These are phyloP conservation scores for Penicillium olsonii DNA, from an alignment of 2,329 filamentous ascomycete genomes.

Conservation along the genomic window DNA sequence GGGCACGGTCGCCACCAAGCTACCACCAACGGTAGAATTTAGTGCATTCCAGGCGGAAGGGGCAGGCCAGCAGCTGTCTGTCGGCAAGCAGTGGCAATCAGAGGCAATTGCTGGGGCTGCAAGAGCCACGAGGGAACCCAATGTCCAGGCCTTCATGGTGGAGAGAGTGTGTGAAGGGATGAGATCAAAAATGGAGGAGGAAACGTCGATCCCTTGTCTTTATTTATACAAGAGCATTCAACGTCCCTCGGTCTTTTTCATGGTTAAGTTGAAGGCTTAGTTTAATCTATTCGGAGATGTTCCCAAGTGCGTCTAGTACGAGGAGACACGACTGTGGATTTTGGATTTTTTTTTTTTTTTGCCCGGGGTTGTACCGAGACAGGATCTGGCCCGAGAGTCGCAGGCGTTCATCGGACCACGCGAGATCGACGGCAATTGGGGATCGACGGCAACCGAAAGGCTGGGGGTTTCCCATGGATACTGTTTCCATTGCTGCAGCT, in stretches of 20 bases:
- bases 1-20: slow-evolving; percentile 41
- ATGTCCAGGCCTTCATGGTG: slow-evolving; percentile 29
- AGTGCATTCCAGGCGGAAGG: slow-evolving; percentile 34
- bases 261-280: neutral
- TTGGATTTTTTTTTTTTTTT: neutral
- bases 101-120: slow-evolving; percentile 12
- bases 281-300: slow-evolving; percentile 21
- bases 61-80: slow-evolving; percentile 42
- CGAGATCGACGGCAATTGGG: neutral
- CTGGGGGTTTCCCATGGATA: neutral
- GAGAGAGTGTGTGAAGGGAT: slow-evolving; percentile 1
- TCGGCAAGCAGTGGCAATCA: slow-evolving; percentile 32
- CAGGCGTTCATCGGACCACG: neutral
- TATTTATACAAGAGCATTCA: slow-evolving; percentile 1
- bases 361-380: slow-evolving; percentile 3
- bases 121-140: slow-evolving; percentile 16
- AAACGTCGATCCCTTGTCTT: slow-evolving; percentile 11
- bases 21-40: slow-evolving; percentile 41
- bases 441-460: slow-evolving; percentile 4
- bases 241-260: neutral
- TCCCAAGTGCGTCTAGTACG: slow-evolving; percentile 21
- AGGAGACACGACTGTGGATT: neutral
- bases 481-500: neutral
- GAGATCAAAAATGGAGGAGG: slow-evolving; percentile 2
- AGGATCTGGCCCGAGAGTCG: neutral